Evolutionary conservation across 352 stramenopile genomes (phyloP).

Genomic region (Bremia lactucae): DNA sequence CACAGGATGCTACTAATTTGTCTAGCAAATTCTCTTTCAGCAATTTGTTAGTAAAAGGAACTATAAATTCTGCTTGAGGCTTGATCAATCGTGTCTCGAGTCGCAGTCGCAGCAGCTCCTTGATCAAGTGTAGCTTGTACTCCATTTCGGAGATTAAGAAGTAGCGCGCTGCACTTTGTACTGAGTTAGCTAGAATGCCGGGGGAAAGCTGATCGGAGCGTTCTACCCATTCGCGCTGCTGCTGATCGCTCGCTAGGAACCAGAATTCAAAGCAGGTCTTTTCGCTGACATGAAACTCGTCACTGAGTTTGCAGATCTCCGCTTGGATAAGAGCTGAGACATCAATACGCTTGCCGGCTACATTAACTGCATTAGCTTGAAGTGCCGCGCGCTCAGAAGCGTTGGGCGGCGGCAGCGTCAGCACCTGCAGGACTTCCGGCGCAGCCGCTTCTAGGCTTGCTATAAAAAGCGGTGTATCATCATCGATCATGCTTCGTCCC

Average conservation of each 20-base stretch:
- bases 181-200: conserved; percentile 35
- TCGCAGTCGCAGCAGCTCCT: conserved; percentile 59
- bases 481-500: conserved; percentile 53
- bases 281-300: conserved; percentile 63
- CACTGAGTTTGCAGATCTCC: conserved; percentile 69
- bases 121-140: conserved; percentile 63
- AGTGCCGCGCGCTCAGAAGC: conserved; percentile 44
- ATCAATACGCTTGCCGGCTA: conserved; percentile 56
- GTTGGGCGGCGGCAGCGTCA: conserved; percentile 28
- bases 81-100: conserved; percentile 47
- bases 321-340: conserved; percentile 73
- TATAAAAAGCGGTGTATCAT: conserved; percentile 52
- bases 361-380: conserved; percentile 45
- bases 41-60: conserved; percentile 61
- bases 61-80: conserved; percentile 48
- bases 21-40: conserved; percentile 34
- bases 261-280: conserved; percentile 61
- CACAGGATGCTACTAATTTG: conserved; percentile 39
- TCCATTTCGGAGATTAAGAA: conserved; percentile 69
- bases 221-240: conserved; percentile 59
- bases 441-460: conserved; percentile 36
- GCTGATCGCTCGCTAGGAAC: conserved; percentile 62
- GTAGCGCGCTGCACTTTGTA: conserved; percentile 57
- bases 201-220: conserved; percentile 49
- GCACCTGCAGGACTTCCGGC: conserved; percentile 29